Evolutionary conservation across 192 early-diverging fungal genomes (phyloP).

Genomic region (Coemansia sp.): DNA sequence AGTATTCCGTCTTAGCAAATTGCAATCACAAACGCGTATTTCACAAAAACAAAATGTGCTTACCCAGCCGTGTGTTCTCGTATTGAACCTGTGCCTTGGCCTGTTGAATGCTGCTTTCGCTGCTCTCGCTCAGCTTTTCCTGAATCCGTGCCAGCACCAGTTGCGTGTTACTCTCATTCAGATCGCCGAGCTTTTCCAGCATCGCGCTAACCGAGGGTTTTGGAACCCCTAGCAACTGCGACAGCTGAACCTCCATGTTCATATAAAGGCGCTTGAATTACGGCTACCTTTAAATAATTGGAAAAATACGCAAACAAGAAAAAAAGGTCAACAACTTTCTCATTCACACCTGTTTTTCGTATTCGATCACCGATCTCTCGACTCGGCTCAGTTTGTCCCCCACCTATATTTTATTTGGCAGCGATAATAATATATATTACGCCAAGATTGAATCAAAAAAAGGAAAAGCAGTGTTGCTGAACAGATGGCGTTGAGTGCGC

Average conservation of each 20-base stretch:
- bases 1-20: neutral
- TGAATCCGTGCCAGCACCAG: slow-evolving; percentile 20
- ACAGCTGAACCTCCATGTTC: slow-evolving; percentile 27
- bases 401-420: too few species aligned
- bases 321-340: neutral
- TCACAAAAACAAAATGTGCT: slow-evolving; percentile 29
- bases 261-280: neutral
- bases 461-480: too few species aligned
- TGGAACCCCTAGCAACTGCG: slow-evolving; percentile 30
- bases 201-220: slow-evolving; percentile 17
- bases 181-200: slow-evolving; percentile 24
- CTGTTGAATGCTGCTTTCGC: slow-evolving; percentile 6
- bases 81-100: slow-evolving; percentile 43
- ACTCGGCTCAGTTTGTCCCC: neutral
- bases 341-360: too few species aligned
- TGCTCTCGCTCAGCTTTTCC: slow-evolving; percentile 14
- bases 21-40: slow-evolving; percentile 22
- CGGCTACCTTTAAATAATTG: neutral
- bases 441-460: too few species aligned
- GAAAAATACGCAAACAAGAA: neutral
- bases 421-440: too few species aligned
- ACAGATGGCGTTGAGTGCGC: too few species aligned
- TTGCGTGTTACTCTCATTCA: slow-evolving; percentile 4
- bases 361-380: neutral
- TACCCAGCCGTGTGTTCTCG: slow-evolving; percentile 51